Evolutionary conservation across 768 basidiomycete genomes (phyloP), one percentile per base, ranked within the genome.

Genomic region (Lactifluus pinguis): DNA sequence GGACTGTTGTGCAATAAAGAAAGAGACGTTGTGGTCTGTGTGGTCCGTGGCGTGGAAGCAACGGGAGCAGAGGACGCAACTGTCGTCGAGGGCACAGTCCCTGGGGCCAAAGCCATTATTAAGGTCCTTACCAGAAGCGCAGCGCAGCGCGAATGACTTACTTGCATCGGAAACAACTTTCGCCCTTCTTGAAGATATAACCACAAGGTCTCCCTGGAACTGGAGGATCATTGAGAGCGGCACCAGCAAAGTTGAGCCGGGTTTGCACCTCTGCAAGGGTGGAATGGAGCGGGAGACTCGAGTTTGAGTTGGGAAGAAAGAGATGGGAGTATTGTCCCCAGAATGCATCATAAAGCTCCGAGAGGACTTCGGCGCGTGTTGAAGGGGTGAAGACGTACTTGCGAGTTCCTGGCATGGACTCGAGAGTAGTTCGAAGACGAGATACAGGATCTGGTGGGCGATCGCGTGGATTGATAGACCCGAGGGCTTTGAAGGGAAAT

Each of bases 81-180:
- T 90, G 57, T 93, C 87, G 66, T 97, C 91, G 54, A 89, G 74
- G 1, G 89, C 86, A 72, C 95, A 98, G 67, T 97, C 94, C 71
- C 95, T 97, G 41, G 55, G 53, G 52, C 13, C 30, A 34, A 21
- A 8, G 17, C 32, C 58, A 59, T 55, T 17, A 15, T 49, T 41
- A 52, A 15, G 38, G 54, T 25, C 49, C 19, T 41, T 42, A 53
- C 34, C n/a, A 64, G 19, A 49, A 53, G 25, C 58, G n/a, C 42
- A 41, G 25, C 8, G 10, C 51, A 6, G 17, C 29, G 32, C 34
- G 19, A 39, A 34, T 11, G 32, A 77, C 91, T 76, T 69, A 92
- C 92, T 91, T 91, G 88, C 93, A 95, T 53, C 92, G 80, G 72
- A 94, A 95, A 67, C 93, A 93, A 67, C 86, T 86, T 72, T 97